Conservation (phyloP, 1,284 basidiomycete species). For the Apiotrichum mycotoxinovorans region DNA sequence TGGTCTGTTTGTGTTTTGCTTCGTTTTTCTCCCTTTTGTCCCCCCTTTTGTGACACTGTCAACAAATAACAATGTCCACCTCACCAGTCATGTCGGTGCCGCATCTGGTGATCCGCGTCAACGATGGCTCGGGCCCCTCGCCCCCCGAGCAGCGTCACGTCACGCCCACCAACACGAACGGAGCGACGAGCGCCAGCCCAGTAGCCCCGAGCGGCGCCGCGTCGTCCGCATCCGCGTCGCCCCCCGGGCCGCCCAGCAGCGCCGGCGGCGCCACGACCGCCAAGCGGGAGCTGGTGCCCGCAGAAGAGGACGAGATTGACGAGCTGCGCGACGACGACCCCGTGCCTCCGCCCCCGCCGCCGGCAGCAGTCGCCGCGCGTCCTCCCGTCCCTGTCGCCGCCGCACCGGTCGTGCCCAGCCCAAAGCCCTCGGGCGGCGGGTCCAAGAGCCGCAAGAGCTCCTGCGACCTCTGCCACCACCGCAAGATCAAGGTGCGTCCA, state of each 20-base stretch:
- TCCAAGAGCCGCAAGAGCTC: constrained; percentile 34
- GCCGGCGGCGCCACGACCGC: background rate
- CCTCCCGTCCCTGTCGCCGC: constrained; percentile 3
- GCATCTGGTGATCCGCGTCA: constrained; percentile 15
- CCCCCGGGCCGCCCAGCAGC: background rate
- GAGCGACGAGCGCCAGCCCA: background rate
- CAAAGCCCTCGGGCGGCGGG: constrained; percentile 16
- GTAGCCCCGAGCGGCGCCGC: background rate
- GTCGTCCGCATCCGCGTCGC: background rate
- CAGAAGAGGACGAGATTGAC: constrained; percentile 23
- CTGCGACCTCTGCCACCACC: constrained; percentile 41
- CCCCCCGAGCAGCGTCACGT: background rate
- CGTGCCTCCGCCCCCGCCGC: constrained; percentile 2
- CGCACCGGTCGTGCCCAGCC: constrained; percentile 12
- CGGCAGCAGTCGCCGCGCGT: constrained; percentile 5
- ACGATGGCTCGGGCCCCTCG: constrained; percentile 4
- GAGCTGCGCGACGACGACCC: constrained; percentile 25
- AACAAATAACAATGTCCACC: constrained; percentile 38
- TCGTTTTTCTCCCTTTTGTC: background rate
- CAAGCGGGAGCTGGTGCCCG: constrained; percentile 5
- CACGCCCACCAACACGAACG: background rate
- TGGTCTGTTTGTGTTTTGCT: no score
- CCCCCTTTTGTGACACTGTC: background rate
- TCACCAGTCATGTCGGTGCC: constrained; percentile 19
- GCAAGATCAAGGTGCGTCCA: constrained; percentile 41